Conservation (phyloP, 768 basidiomycete species). For the Boletus fagicola region DNA sequence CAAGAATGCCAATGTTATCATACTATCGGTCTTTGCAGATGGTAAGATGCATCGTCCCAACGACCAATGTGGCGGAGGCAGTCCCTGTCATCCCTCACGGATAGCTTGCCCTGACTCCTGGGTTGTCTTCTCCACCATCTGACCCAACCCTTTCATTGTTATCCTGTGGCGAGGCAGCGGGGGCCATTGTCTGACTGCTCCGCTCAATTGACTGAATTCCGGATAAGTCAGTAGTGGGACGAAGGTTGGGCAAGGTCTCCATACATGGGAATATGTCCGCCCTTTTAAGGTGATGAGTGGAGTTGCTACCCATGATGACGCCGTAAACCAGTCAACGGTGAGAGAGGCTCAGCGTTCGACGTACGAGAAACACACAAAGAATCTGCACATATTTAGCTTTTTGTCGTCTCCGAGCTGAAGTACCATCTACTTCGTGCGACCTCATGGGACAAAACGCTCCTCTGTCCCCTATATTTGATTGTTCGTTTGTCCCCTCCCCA, state of each 20-base stretch:
- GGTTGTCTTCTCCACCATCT: constrained; percentile 10
- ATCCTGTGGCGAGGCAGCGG: neutral
- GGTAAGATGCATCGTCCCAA: neutral
- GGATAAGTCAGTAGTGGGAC: neutral
- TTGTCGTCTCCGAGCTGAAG: constrained; percentile 1
- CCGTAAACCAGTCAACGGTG: constrained; percentile 12
- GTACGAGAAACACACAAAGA: constrained; percentile 14
- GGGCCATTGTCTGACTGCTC: neutral
- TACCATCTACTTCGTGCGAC: constrained; percentile 8
- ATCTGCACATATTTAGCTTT: constrained; percentile 8
- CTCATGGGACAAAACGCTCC: neutral
- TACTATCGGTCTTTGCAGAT: neutral
- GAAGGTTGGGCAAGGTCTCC: neutral
- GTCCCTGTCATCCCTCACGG: neutral
- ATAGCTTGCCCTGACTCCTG: constrained; percentile 18
- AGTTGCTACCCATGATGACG: constrained; percentile 7
- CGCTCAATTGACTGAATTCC: neutral
- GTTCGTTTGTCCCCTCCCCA: constrained; percentile 2
- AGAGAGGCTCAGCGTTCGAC: constrained; percentile 2
- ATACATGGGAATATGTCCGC: constrained; percentile 13
- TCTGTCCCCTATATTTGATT: constrained; percentile 8
- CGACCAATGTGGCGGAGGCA: neutral
- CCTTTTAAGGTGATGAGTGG: constrained; percentile 6
- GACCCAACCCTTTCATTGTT: constrained; percentile 9
- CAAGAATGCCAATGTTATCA: neutral